Evolutionary conservation across 2,329 filamentous ascomycete species (phyloP).

Genomic region (Lecanosticta acicola): DNA sequence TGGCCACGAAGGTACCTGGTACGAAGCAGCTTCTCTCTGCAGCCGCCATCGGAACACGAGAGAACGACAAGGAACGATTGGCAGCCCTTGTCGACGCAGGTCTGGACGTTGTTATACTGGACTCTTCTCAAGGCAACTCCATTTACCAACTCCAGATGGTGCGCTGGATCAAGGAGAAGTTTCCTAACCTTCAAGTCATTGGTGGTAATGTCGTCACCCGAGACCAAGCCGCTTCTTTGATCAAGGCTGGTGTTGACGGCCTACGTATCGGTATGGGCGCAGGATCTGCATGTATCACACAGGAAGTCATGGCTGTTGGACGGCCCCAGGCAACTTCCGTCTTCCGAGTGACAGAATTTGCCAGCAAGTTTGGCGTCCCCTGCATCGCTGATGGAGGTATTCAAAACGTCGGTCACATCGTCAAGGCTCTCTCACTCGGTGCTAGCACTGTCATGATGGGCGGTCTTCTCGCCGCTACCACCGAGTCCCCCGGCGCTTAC

Average conservation of each 20-base stretch:
- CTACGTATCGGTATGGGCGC: conserved; percentile 98
- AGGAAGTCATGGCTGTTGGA: conserved; percentile 99
- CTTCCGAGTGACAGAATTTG: conserved; percentile 82
- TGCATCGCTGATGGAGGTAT: conserved; percentile 98
- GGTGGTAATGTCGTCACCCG: conserved; percentile 97
- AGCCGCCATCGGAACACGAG: conserved; percentile 89
- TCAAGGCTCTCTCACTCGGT: conserved; percentile 93
- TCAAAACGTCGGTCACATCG: conserved; percentile 97
- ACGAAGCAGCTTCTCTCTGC: conserved; percentile 97
- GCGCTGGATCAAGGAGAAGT: conserved; percentile 86
- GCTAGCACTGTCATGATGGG: conserved; percentile 99
- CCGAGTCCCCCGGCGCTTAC: conserved; percentile 93
- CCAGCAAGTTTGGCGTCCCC: conserved; percentile 87
- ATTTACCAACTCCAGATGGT: conserved; percentile 99
- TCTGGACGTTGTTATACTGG: conserved; percentile 88
- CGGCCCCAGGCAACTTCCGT: conserved; percentile 92
- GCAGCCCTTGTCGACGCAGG: conserved; percentile 88
- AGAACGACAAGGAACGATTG: conserved; percentile 83
- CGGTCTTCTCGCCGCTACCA: conserved; percentile 91
- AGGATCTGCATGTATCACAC: conserved; percentile 95
- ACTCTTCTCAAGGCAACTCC: conserved; percentile 96
- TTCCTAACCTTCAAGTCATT: conserved; percentile 84
- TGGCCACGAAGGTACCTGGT: conserved; percentile 90
- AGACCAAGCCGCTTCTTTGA: conserved; percentile 87
- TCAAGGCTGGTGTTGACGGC: conserved; percentile 90